These are phyloP conservation scores for Verticillium tricorpus DNA, from an alignment of 2,329 filamentous ascomycete species.

Conservation along the genomic window DNA sequence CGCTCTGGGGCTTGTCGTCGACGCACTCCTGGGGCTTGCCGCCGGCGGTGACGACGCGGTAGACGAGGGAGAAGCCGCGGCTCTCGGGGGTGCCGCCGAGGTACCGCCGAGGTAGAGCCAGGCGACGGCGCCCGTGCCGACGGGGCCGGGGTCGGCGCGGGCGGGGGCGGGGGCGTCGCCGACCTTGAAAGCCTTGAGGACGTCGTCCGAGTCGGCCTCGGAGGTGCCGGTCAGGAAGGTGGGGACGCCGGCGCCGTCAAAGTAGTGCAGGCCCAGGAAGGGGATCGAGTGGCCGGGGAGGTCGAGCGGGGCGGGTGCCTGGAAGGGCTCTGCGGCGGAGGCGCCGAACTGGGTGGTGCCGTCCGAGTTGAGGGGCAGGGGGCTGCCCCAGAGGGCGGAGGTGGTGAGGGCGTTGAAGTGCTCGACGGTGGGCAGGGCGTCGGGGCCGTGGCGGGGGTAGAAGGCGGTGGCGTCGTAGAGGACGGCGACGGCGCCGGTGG, in stretches of 20 bases:
- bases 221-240: slow-evolving; percentile 52
- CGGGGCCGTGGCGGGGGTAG: slow-evolving; percentile 39
- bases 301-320: slow-evolving; percentile 31
- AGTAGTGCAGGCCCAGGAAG: slow-evolving; percentile 63
- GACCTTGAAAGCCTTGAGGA: slow-evolving; percentile 44
- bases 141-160: slow-evolving; percentile 38
- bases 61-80: slow-evolving; percentile 36
- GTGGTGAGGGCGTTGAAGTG: slow-evolving; percentile 36
- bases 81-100: slow-evolving; percentile 37
- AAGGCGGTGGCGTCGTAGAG: slow-evolving; percentile 53
- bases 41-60: slow-evolving; percentile 52
- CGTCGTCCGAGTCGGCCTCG: slow-evolving; percentile 29
- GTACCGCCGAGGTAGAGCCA: slow-evolving; percentile 47
- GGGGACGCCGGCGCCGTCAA: slow-evolving; percentile 48
- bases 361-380: slow-evolving; percentile 45
- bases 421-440: slow-evolving; percentile 28
- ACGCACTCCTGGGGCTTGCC: slow-evolving; percentile 41
- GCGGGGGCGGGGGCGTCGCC: slow-evolving; percentile 47
- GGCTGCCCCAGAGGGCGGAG: slow-evolving; percentile 32
- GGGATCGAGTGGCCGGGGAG: slow-evolving; percentile 23
- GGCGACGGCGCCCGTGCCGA: slow-evolving; percentile 46
- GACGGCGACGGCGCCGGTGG: slow-evolving; percentile 53
- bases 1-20: slow-evolving; percentile 40
- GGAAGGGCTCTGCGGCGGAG: slow-evolving; percentile 41
- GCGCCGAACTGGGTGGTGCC: slow-evolving; percentile 32